Percentiles rank a stretch among this genome's conserved stretches.
These are phyloP conservation scores for Chaetothyriales sp. DNA, from an alignment of 2,329 filamentous ascomycete genomes.

Conservation along the genomic window DNA sequence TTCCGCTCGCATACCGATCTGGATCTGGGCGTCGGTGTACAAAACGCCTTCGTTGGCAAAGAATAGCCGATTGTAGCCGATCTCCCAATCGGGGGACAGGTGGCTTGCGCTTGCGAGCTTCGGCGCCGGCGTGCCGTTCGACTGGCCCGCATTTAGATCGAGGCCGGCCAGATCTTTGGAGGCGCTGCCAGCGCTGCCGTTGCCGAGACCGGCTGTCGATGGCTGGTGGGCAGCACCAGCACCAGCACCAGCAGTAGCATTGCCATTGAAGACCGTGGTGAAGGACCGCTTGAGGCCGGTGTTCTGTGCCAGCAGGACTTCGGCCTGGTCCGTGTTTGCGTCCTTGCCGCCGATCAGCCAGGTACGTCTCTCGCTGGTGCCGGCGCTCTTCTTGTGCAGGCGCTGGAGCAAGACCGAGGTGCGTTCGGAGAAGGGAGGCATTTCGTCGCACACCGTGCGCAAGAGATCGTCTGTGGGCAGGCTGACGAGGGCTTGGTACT, in stretches of 20 bases:
- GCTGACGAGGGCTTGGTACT: slow-evolving; percentile 75
- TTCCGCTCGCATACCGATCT: slow-evolving; percentile 81
- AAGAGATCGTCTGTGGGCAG: slow-evolving; percentile 81
- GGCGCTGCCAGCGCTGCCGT: slow-evolving; percentile 25
- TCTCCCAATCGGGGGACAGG: slow-evolving; percentile 86
- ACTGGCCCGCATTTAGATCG: slow-evolving; percentile 50
- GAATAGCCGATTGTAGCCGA: slow-evolving; percentile 70
- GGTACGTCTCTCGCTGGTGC: slow-evolving; percentile 84
- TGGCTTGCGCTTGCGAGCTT: slow-evolving; percentile 88
- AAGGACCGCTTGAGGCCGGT: slow-evolving; percentile 77
- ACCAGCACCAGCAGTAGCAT: slow-evolving; percentile 20
- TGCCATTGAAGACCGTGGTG: slow-evolving; percentile 38
- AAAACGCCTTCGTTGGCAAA: slow-evolving; percentile 70
- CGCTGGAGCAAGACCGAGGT: slow-evolving; percentile 82
- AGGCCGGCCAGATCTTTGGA: slow-evolving; percentile 63
- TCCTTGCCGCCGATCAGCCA: slow-evolving; percentile 98
- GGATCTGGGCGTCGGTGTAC: slow-evolving; percentile 88
- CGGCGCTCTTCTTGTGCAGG: slow-evolving; percentile 84
- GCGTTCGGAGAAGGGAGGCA: slow-evolving; percentile 94
- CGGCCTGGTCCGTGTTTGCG: slow-evolving; percentile 66
- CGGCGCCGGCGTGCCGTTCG: slow-evolving; percentile 44
- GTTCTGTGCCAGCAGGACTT: slow-evolving; percentile 66
- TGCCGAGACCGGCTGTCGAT: not conserved
- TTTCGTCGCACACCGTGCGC: slow-evolving; percentile 89
- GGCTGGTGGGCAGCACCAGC: slow-evolving; percentile 22